A percentile compares a stretch with the other conserved stretches of the same genome.
These are phyloP conservation scores for Penicillium rolfsii DNA, from an alignment of 2,329 filamentous ascomycete species.

Conservation along the genomic window DNA sequence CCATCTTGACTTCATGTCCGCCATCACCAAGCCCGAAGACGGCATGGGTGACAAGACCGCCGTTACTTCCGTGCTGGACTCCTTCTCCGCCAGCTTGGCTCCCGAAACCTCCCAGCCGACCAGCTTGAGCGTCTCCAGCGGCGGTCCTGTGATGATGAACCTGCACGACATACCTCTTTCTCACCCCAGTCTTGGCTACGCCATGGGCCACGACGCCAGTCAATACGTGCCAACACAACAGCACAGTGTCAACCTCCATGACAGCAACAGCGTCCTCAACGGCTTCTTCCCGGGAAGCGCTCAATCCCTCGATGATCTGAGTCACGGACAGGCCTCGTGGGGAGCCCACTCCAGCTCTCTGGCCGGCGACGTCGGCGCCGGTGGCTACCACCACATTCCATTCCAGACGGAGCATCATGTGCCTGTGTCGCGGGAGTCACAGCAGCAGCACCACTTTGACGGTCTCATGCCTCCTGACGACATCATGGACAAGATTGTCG, in stretches of 20 bases:
- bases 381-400: conserved; percentile 39
- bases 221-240: conserved; percentile 41
- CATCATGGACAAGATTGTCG: conserved; percentile 44
- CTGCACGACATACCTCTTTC: conserved; percentile 42
- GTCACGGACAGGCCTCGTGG: conserved; percentile 37
- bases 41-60: conserved; percentile 39
- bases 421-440: conserved; percentile 38
- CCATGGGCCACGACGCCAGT: conserved; percentile 34
- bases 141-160: conserved; percentile 39
- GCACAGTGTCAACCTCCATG: conserved; percentile 35
- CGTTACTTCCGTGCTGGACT: conserved; percentile 41
- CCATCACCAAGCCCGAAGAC: conserved; percentile 42
- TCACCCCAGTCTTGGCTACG: conserved; percentile 38
- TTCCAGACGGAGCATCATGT: conserved; percentile 38
- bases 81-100: conserved; percentile 37
- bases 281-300: conserved; percentile 36
- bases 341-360: conserved; percentile 35
- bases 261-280: conserved; percentile 38
- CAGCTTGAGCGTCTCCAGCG: conserved; percentile 34
- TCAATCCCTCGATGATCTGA: conserved; percentile 42
- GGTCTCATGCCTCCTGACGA: conserved; percentile 40
- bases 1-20: conserved; percentile 40
- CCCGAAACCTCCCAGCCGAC: conserved; percentile 38
- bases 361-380: conserved; percentile 35
- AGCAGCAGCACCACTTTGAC: conserved; percentile 39